These are phyloP conservation scores for Pistacia vera DNA, from an alignment of 345 rosid species.

Conservation along the genomic window DNA sequence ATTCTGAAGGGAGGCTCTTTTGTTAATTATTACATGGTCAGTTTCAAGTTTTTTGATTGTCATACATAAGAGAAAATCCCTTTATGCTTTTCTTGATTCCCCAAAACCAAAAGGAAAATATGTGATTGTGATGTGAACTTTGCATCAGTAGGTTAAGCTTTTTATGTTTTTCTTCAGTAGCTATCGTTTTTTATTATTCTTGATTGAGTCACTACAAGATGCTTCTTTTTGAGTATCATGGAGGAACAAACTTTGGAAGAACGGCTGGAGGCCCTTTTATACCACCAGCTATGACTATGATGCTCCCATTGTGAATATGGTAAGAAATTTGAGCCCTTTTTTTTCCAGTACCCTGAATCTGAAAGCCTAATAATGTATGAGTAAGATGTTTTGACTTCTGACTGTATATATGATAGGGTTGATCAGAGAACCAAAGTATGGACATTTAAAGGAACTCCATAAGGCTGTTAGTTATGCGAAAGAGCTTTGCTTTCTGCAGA, in stretches of 20 bases:
- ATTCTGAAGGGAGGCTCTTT: constrained; percentile 42
- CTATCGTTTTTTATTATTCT: neutral
- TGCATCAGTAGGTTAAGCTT: constrained; percentile 12
- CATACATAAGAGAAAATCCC: neutral
- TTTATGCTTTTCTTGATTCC: constrained; percentile 24
- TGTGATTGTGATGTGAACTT: constrained; percentile 17
- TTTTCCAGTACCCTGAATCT: neutral
- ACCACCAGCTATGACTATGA: constrained; percentile 76
- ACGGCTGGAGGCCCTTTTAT: constrained; percentile 71
- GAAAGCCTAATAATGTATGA: neutral
- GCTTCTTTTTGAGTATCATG: constrained; percentile 51
- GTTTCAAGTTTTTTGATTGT: constrained; percentile 16
- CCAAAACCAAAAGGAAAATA: constrained; percentile 3
- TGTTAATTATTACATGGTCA: constrained; percentile 63
- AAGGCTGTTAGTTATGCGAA: constrained; percentile 69
- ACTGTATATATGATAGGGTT: constrained; percentile 43
- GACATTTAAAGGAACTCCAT: constrained; percentile 77
- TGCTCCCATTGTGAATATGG: constrained; percentile 77
- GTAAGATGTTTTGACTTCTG: neutral
- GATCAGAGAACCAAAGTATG: constrained; percentile 77
- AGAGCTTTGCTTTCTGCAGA: constrained; percentile 53
- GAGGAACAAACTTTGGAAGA: constrained; percentile 79
- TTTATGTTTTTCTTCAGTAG: too few relatives aligned
- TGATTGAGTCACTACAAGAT: too few relatives aligned
- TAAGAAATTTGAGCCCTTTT: constrained; percentile 15